phyloP scores from a whole-genome alignment of 2,329 filamentous ascomycete genomes.

The Alternaria sp. region DNA sequence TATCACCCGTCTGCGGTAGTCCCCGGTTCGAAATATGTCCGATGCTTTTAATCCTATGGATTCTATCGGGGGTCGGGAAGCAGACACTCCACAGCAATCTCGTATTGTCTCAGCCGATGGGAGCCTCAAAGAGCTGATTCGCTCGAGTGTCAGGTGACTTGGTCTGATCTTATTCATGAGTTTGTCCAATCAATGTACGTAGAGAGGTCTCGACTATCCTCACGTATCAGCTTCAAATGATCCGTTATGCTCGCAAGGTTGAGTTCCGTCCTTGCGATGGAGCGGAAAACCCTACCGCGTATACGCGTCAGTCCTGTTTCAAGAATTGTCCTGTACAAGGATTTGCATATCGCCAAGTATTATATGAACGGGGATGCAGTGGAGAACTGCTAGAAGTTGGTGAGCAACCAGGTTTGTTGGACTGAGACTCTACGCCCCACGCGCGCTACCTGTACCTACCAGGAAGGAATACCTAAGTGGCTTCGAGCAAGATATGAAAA shows the following conservation, averaged over 20 bases:
- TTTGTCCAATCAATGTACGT: neutral
- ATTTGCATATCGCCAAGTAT: constrained; percentile 1
- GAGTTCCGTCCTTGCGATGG: neutral
- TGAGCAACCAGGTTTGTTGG: neutral
- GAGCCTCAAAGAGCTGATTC: neutral
- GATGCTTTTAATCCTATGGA: neutral
- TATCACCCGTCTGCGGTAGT: neutral
- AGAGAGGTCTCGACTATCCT: neutral
- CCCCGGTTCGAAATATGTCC: constrained; percentile 1
- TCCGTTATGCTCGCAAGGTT: neutral
- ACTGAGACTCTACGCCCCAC: neutral
- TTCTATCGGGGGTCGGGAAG: neutral
- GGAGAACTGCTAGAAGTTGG: constrained; percentile 1
- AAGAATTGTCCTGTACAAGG: constrained; percentile 1
- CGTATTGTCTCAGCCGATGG: neutral
- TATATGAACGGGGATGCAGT: neutral
- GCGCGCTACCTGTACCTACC: neutral
- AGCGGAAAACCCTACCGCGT: neutral
- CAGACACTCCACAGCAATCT: neutral
- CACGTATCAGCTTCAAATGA: neutral
- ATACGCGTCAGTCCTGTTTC: neutral
- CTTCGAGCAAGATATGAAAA: neutral
- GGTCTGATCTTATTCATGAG: neutral
- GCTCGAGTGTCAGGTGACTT: neutral
- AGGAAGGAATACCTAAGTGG: neutral